Evolutionary conservation across 345 rosid species (phyloP), one percentile per base, ranked within the genome.

Genomic region (Lepidium sativum): DNA sequence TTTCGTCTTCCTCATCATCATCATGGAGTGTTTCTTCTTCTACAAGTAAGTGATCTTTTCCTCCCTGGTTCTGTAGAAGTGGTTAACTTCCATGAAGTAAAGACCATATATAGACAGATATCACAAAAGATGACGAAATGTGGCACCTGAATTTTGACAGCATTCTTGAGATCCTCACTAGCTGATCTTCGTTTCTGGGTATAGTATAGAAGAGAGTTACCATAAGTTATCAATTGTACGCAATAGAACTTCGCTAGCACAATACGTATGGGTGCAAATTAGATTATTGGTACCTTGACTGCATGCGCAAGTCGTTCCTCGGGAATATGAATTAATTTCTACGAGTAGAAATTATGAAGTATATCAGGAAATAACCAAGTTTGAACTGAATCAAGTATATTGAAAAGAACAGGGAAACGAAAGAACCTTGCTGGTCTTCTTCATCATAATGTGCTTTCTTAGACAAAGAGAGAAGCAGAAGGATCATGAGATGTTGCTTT

Each of bases 151-250:
- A 47, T 32, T 38, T 54, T 48, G 10, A 48, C 70, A 39, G 53
- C 58, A 39, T 55, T 55, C 12, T 6, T 55, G 38, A 48, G 29
- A 38, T 48, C 59, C 31, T 52, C 64, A 31, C 51, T 29, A 18
- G 29, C 52, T 63, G 53, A 39, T 55, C 59, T 63, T 48, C 29
- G 31, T 37, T 71, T 71, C 75, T 71, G 10, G n/a, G n/a, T n/a
- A n/a, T n/a, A 47, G 8, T 39, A 38, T 18, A 45, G 7, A 45
- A 7, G 9, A 47, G 43, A 63, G 52, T 43, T 41, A 51, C 18
- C 2, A 25, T 25, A 37, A 37, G 20, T 48, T 56, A 9, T 49
- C 18, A 1, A 27, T 27, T 27, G 7, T 27, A 57, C 42, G 13
- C 6, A 38, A 17, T 1, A 57, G 1, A 38, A 6, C 2, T 47